Conservation (phyloP, 2,329 filamentous ascomycete genomes). For the Periconia sp. region DNA sequence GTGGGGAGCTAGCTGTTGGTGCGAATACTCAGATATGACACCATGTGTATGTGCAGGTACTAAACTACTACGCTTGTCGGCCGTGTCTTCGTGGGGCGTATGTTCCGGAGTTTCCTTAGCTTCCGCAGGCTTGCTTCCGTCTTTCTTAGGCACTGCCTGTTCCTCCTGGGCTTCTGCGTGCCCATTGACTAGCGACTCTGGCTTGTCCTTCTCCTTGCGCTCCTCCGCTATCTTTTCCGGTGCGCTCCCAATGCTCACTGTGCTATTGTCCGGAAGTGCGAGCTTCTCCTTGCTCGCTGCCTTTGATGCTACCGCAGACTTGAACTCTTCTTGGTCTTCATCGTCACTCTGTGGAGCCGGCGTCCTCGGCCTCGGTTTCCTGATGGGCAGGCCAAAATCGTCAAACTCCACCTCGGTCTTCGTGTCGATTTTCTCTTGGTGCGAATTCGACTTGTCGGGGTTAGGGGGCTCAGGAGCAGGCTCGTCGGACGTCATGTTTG, state of each 20-base stretch:
- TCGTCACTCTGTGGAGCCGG: slow-evolving; percentile 35
- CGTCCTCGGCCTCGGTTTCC: slow-evolving; percentile 49
- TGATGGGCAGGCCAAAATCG: slow-evolving; percentile 74
- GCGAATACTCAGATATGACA: slow-evolving; percentile 82
- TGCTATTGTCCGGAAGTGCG: slow-evolving; percentile 32
- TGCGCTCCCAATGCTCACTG: slow-evolving; percentile 1
- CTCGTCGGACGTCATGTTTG: slow-evolving; percentile 26
- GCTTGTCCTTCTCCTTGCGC: slow-evolving; percentile 13
- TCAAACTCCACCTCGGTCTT: slow-evolving; percentile 59
- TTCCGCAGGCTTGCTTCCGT: slow-evolving; percentile 11
- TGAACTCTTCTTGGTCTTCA: slow-evolving; percentile 35
- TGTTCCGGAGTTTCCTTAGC: slow-evolving; percentile 4
- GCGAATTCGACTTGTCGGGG: slow-evolving; percentile 25
- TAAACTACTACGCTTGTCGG: slow-evolving; percentile 16
- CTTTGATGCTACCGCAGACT: slow-evolving; percentile 35
- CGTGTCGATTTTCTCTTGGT: slow-evolving; percentile 14
- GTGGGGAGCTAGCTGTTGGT: slow-evolving; percentile 74
- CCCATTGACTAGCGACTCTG: slow-evolving; percentile 19
- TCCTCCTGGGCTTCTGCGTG: slow-evolving; percentile 15
- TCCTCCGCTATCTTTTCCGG: slow-evolving; percentile 10
- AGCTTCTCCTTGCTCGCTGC: slow-evolving; percentile 29
- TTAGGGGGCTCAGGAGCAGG: slow-evolving; percentile 31
- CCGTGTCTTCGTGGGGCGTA: slow-evolving; percentile 5
- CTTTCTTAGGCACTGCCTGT: slow-evolving; percentile 13
- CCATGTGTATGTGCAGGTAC: slow-evolving; percentile 5